Percentiles rank a stretch among this genome's conserved stretches.
Conservation (phyloP, 2,329 filamentous ascomycete species). For the Ceratocystis lukuohia region DNA sequence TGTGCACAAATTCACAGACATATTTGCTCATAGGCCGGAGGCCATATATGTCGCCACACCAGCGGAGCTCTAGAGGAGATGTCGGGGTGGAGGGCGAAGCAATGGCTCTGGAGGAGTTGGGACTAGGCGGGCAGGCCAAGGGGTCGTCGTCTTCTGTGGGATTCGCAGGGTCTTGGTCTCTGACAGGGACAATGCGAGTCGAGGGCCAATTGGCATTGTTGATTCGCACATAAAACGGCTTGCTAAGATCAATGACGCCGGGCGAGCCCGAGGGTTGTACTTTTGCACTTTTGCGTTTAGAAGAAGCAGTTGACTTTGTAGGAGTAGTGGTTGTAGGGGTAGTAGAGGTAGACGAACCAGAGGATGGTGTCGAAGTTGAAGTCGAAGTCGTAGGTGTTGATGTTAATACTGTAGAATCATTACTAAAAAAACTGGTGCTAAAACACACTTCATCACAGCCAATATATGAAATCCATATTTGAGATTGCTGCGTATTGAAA, state of each 20-base stretch:
- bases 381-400: constrained; percentile 2
- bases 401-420: constrained; percentile 27
- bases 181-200: constrained; percentile 50
- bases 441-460: constrained; percentile 67
- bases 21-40: constrained; percentile 62
- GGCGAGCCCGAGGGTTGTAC: constrained; percentile 20
- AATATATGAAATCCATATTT: constrained; percentile 72
- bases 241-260: constrained; percentile 49
- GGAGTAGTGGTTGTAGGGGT: constrained; percentile 24
- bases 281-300: too few species aligned
- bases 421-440: constrained; percentile 52
- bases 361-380: background rate
- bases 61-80: constrained; percentile 35
- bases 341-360: constrained; percentile 20
- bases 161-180: constrained; percentile 21
- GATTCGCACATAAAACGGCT: constrained; percentile 66
- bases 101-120: background rate
- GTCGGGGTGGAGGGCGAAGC: constrained; percentile 22
- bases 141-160: constrained; percentile 22
- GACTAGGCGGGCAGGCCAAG: background rate
- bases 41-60: constrained; percentile 59
- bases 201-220: constrained; percentile 72
- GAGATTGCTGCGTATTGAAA: constrained; percentile 54
- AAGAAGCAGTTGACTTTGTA: background rate
- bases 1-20: constrained; percentile 63